Base-by-base conservation (phyloP, 2,329 filamentous ascomycete genomes). In the Colletotrichum australisinense region DNA sequence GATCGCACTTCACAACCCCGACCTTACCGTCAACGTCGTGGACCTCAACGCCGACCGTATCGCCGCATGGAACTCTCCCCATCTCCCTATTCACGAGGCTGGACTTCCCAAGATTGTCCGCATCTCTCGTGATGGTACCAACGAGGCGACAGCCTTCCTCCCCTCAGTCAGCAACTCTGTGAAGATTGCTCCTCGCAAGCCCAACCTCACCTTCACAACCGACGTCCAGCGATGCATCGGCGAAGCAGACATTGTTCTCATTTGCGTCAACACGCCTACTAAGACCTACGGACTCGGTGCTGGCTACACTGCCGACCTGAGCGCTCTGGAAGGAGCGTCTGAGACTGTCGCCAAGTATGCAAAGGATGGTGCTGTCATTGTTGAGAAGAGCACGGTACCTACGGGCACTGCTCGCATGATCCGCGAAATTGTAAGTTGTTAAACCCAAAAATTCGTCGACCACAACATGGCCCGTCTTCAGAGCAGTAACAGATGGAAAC, bases 371-470 rank as follows among this genome's bases (percentile, higher is more conserved):
- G 90, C 92, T 67, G 93, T 95, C 68, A 90, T 96, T 63, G 93
- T 95, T 24, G 93, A 95, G 84, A 96, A 95, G 85, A 93, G 91
- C 69, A 96, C 94, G 0, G 94, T 95, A 30, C 94, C 94, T 3
- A 94, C 92, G 80, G 87, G 92, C 74, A 95, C 93, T 5, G 92
- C 93, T 2, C 88, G 94, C 76, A 88, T 91, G 38, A 90, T 95
- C 52, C 87, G 89, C 76, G 88, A 92, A 76, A 94, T 91, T 76
- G 91, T 94, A 83, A 82, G 86, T 80, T 59, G 32, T 28, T 7
- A 63, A 16, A 11, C 22, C 32, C 14, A 19, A 22, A 8, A 22
- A 22, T n/a, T 4, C 7, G 19, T 9, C 3, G 19, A 22, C 8
- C 42, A 22, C 19, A 19, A 9, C 42, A 7, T 49, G 19, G 19